Base-by-base conservation (phyloP, 1,284 basidiomycete genomes). In the Fomitopsis schrenkii region DNA sequence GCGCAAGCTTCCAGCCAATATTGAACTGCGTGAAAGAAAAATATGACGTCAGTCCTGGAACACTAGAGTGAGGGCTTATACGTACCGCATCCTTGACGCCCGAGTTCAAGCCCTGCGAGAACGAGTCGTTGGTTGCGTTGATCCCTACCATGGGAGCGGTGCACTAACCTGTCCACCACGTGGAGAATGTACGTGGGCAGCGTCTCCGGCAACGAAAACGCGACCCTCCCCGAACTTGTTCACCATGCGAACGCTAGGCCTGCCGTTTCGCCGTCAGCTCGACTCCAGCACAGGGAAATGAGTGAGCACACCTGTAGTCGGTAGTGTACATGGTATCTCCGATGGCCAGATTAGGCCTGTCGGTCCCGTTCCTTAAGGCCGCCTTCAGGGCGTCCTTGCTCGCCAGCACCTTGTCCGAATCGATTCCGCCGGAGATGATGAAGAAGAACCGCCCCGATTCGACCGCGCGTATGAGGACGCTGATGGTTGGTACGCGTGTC, bases 241-340 rank as follows among this genome's bases (percentile, higher is more conserved):
- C 4, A 74, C 74, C 72, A 77, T 76, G 1, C 76, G 66, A 41
- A 77, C 74, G 62, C 76, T 77, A 0, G 75, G 72, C 33, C 77
- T 79, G 28, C 9, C 54, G 12, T 26, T 36, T 14, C n/a, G 9
- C 15, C 53, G 17, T 35, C 26, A 40, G 14, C 38, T 40, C 38
- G 45, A 59, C 2, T 5, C 45, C 6, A 61, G 35, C 5, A 53
- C 40, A 33, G 33, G 14, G 1, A 36, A 7, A 2, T 12, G 38
- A 40, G 55, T 58, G 4, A 19, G 30, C 38, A 8, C 38, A 64
- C 62, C 54, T 53, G 35, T 52, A 65, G 12, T 65, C 58, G 10
- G 59, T 50, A 8, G 60, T 19, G 36, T 52, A 57, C 10, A 42
- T 53, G 22, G 63, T 41, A 8, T 53, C 57, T 3, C 56, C 59